Conservation (phyloP, 768 basidiomycete genomes). For the Polyporus arcularius region DNA sequence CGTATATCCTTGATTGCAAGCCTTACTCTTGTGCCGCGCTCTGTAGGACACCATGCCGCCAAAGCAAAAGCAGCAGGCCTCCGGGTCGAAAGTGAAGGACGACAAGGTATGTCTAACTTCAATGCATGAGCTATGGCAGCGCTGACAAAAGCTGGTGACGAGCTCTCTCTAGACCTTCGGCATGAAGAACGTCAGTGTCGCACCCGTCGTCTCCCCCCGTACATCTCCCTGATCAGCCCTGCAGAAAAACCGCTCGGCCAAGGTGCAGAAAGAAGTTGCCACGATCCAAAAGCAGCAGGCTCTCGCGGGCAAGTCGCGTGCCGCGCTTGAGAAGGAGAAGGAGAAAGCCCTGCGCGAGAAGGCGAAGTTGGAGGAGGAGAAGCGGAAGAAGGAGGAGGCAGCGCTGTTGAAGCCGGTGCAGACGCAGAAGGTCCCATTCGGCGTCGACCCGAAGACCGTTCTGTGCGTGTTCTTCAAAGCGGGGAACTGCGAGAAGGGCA, state of each 20-base stretch:
- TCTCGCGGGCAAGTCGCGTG: slow-evolving; percentile 77
- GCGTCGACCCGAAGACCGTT: slow-evolving; percentile 94
- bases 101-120: slow-evolving; percentile 63
- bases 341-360: slow-evolving; percentile 79
- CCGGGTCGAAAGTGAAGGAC: slow-evolving; percentile 72
- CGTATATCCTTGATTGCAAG: too few species aligned
- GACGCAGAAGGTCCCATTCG: slow-evolving; percentile 87
- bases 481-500: slow-evolving; percentile 91
- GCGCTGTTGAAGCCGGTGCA: slow-evolving; percentile 80
- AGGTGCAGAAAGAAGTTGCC: slow-evolving; percentile 85
- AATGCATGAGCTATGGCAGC: slow-evolving; percentile 19
- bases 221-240: background rate
- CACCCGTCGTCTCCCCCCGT: background rate
- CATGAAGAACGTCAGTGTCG: slow-evolving; percentile 73
- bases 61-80: slow-evolving; percentile 60
- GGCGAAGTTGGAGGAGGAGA: slow-evolving; percentile 77
- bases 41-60: slow-evolving; percentile 62
- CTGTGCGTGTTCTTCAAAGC: slow-evolving; percentile 93
- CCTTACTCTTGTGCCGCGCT: too few species aligned
- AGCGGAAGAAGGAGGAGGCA: slow-evolving; percentile 82
- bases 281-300: slow-evolving; percentile 78
- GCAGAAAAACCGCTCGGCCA: slow-evolving; percentile 93
- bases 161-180: slow-evolving; percentile 69
- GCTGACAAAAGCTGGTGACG: slow-evolving; percentile 30
- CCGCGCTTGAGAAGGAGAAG: slow-evolving; percentile 79